Percentiles rank a stretch among this genome's conserved stretches.
Conservation (phyloP, 768 basidiomycete species). For the Pisolithus tinctorius region DNA sequence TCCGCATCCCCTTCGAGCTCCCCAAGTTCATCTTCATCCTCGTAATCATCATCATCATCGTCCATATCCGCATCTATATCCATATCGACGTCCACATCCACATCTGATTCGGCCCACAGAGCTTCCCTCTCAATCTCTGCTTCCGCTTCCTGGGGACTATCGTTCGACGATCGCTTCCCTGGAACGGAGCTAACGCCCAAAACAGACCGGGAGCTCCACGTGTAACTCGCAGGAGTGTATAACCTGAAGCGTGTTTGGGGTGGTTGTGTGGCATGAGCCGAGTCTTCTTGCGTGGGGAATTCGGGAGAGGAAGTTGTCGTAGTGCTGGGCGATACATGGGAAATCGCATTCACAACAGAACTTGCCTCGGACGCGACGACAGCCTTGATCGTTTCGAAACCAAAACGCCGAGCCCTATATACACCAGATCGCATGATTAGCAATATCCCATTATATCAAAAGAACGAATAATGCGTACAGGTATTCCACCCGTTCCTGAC, state of each 20-base stretch:
- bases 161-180: constrained; percentile 9
- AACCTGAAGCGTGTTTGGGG: constrained; percentile 24
- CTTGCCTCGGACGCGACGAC: constrained; percentile 24
- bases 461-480: constrained; percentile 17
- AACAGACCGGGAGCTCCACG: constrained; percentile 14
- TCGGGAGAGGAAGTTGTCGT: not conserved
- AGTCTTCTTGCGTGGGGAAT: too few species aligned
- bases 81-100: constrained; percentile 25
- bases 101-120: constrained; percentile 20
- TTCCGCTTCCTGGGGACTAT: constrained; percentile 18
- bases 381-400: constrained; percentile 27
- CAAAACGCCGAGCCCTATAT: constrained; percentile 25
- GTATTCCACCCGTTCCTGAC: constrained; percentile 29
- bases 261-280: not conserved
- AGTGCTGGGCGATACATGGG: not conserved
- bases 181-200: not conserved
- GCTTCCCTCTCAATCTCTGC: constrained; percentile 13
- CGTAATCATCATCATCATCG: constrained; percentile 26
- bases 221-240: constrained; percentile 28
- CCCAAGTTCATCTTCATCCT: constrained; percentile 12
- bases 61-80: constrained; percentile 8
- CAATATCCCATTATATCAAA: not conserved
- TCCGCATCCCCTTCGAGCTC: constrained; percentile 12
- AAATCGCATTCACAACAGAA: constrained; percentile 1
- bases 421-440: not conserved